Conservation (phyloP, 1,284 basidiomycete genomes). For the Ceratobasidium sp. region DNA sequence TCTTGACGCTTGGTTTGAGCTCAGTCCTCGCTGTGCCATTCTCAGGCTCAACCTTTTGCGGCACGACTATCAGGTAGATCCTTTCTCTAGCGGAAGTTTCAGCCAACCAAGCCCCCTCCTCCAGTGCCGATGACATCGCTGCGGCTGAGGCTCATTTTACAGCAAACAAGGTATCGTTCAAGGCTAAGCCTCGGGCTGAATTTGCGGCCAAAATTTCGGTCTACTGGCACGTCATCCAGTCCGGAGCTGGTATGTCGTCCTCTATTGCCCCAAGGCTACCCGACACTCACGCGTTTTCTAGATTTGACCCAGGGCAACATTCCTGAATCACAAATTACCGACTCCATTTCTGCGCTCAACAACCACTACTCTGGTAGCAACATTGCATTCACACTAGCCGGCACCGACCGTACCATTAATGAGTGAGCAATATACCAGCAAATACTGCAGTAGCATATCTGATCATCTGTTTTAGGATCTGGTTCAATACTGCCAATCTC, state of each 20-base stretch:
- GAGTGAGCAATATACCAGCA: not conserved
- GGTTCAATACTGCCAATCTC: slow-evolving; percentile 53
- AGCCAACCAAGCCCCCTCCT: not conserved
- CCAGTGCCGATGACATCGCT: not conserved
- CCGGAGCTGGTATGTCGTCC: slow-evolving; percentile 11
- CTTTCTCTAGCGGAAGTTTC: too few species aligned
- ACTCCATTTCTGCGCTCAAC: slow-evolving; percentile 51
- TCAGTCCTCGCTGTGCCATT: too few species aligned
- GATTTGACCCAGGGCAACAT: slow-evolving; percentile 32
- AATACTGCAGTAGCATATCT: not conserved
- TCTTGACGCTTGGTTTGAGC: too few species aligned
- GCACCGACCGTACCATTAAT: slow-evolving; percentile 50
- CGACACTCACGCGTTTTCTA: not conserved
- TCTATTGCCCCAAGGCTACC: not conserved
- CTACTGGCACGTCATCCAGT: too few species aligned
- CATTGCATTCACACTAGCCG: slow-evolving; percentile 50
- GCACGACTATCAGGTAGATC: too few species aligned
- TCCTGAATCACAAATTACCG: slow-evolving; percentile 19
- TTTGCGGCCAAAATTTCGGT: slow-evolving; percentile 29
- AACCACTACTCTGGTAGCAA: slow-evolving; percentile 49
- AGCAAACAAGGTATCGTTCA: not conserved
- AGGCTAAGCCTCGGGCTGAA: not conserved
- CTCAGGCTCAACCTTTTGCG: too few species aligned
- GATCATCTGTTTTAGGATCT: not conserved
- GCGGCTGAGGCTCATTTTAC: slow-evolving; percentile 1